Base-by-base conservation (phyloP, 2,329 filamentous ascomycete species). In the Phoma herbarum region DNA sequence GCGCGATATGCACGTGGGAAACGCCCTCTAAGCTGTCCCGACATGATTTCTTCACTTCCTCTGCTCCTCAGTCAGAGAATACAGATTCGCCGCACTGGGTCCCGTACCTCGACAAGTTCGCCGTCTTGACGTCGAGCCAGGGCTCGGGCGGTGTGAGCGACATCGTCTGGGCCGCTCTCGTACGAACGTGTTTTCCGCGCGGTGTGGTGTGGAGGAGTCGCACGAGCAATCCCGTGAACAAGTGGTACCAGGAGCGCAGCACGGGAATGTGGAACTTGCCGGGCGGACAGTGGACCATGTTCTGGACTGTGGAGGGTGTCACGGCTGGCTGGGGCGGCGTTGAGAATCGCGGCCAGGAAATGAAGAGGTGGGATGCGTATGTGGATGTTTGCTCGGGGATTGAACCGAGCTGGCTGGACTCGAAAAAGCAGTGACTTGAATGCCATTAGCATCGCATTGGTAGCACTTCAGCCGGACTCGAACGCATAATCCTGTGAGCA, bases 241-340 rank as follows among this genome's bases (percentile, higher is more conserved):
- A 97, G 75, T 99, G 95, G 95, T 99, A 99, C 76, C 97, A 98
- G 78, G 95, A 99, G 78, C 85, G 95, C 46, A 92, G 91, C 2
- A 81, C 86, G 46, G 95, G 95, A 0, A 93, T 89, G 2, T 90
- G 89, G 84, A 95, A 96, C 79, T 79, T 99, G 35, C 83, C 85
- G 0, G 87, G 86, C n/a, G 91, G 86, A 44, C 89, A 93, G 67
- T 99, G 95, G 95, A 92, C 93, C 3, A 97, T 98, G 93, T 99
- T 99, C 73, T 99, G 95, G 93, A 99, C 95, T 1, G 95, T 90
- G 1, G 83, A 86, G 0, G 87, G 88, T 18, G 70, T 78, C 7
- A 76, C 74, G 28, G 79, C 77, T 61, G 67, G 84, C 0, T 87
- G 88, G 45, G 82, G 63, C 67, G 54, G 69, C 61, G 63, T 59